phyloP scores from a whole-genome alignment of 176 grass and related monocot genomes.

The Alloteropsis semialata region DNA sequence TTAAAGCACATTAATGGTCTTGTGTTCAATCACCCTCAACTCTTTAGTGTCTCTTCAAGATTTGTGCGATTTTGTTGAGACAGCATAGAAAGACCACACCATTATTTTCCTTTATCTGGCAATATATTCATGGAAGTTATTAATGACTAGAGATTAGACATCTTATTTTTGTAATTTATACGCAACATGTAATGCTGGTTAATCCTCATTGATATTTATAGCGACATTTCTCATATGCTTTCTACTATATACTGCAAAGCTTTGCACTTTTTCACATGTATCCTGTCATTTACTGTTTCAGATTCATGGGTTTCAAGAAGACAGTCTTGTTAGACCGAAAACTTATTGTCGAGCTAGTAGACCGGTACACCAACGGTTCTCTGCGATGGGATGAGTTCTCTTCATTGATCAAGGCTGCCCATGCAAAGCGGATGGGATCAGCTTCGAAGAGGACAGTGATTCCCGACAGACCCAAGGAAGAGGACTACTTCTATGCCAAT shows the following conservation, averaged over 20 bases:
- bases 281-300: constrained; percentile 13
- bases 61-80: not conserved
- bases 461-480: constrained; percentile 90
- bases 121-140: not conserved
- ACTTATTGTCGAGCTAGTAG: constrained; percentile 73
- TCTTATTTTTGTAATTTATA: not conserved
- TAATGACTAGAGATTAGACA: not conserved
- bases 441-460: constrained; percentile 61
- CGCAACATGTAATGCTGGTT: not conserved
- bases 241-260: not conserved
- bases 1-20: not conserved
- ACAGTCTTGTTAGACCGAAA: constrained; percentile 77
- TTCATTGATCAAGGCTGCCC: constrained; percentile 62
- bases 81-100: not conserved
- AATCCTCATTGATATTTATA: not conserved
- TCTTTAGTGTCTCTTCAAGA: not conserved
- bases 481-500: constrained; percentile 94
- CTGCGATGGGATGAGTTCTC: constrained; percentile 93
- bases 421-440: constrained; percentile 71
- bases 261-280: not conserved
- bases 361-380: constrained; percentile 63
- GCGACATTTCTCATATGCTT: not conserved
- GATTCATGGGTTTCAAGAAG: constrained; percentile 91
- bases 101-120: not conserved
- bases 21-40: not conserved